Evolutionary conservation across 805 yeast genomes (phyloP).

Genomic region (Nakazawaea populi): DNA sequence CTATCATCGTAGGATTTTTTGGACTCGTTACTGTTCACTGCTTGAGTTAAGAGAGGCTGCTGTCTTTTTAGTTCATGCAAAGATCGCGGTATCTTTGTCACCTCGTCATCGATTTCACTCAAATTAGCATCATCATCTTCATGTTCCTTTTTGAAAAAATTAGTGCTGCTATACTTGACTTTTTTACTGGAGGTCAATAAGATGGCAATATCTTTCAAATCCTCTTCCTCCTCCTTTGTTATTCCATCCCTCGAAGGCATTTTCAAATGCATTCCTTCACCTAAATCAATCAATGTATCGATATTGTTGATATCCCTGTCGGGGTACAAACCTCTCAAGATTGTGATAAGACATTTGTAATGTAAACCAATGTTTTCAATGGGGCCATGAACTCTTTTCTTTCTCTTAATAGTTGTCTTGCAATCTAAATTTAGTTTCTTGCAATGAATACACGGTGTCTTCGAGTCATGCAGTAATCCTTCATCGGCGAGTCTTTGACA

Average conservation of each 20-base stretch:
- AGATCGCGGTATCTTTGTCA: neutral
- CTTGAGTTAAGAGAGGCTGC: neutral
- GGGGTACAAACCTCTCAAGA: constrained; percentile 14
- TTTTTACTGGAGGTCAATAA: constrained; percentile 11
- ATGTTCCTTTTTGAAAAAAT: neutral
- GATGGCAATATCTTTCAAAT: constrained; percentile 10
- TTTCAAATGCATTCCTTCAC: constrained; percentile 8
- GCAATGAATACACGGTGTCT: constrained; percentile 13
- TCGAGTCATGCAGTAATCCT: constrained; percentile 4
- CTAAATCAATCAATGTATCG: constrained; percentile 15
- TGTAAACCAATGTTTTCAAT: constrained; percentile 17
- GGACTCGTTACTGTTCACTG: neutral
- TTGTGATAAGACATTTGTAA: constrained; percentile 14
- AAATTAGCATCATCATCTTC: constrained; percentile 1
- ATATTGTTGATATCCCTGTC: constrained; percentile 16
- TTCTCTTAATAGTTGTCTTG: constrained; percentile 15
- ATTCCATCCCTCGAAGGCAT: constrained; percentile 16
- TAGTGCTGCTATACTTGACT: neutral
- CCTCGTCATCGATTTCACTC: neutral
- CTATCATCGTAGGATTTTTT: constrained; percentile 5
- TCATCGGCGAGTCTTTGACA: constrained; percentile 12
- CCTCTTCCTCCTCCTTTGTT: constrained; percentile 7
- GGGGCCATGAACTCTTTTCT: constrained; percentile 15
- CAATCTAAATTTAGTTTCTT: constrained; percentile 11
- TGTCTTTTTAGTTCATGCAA: neutral